Evolutionary conservation across 352 stramenopile species (phyloP).

Genomic region (Sclerospora graminicola): DNA sequence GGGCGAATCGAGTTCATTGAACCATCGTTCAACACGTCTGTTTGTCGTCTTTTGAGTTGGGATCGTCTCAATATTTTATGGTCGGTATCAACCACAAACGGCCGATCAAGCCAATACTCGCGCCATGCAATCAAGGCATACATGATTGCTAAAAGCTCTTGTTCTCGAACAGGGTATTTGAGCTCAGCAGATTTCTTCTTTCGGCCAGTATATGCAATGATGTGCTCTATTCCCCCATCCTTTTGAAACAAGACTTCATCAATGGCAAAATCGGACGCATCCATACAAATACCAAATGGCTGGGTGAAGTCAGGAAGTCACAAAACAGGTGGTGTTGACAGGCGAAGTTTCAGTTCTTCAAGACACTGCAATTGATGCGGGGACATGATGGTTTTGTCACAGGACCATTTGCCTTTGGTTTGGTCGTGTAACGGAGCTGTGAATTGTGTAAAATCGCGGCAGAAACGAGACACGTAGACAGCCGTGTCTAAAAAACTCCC

Average conservation of each 20-base stretch:
- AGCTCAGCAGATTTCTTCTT: too few species aligned
- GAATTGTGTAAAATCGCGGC: background rate
- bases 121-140: too few species aligned
- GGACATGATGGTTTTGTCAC: background rate
- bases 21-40: too few species aligned
- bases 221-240: constrained; percentile 3
- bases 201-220: constrained; percentile 1
- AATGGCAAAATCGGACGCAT: background rate
- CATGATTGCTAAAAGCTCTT: too few species aligned
- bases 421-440: background rate
- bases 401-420: background rate
- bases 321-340: background rate
- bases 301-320: constrained; percentile 1
- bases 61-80: too few species aligned
- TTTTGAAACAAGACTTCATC: background rate
- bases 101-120: too few species aligned
- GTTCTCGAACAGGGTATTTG: too few species aligned
- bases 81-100: too few species aligned
- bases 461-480: background rate
- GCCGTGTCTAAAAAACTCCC: background rate
- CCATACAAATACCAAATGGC: constrained; percentile 1
- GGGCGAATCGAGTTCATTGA: too few species aligned
- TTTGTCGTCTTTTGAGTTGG: too few species aligned
- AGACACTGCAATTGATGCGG: background rate
- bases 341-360: background rate